Evolutionary conservation across 176 grass and related monocot genomes (phyloP).

Genomic region (Stipa capillata): DNA sequence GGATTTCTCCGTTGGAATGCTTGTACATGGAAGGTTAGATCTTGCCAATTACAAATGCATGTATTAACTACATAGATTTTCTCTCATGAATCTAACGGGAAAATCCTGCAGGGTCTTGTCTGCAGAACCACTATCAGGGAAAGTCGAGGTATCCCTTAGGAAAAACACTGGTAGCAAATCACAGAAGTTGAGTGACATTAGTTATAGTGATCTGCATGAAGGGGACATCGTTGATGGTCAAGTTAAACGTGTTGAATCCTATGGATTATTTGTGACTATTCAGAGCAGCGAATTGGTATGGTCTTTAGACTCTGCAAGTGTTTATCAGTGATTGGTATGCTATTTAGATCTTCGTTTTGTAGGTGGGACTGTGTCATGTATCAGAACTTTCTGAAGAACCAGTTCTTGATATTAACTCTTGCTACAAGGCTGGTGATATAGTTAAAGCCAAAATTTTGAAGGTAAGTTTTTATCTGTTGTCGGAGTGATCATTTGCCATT

Average conservation of each 20-base stretch:
- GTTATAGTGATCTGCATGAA: slow-evolving; percentile 53
- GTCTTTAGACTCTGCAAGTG: neutral
- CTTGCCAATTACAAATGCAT: neutral
- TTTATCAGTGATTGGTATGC: slow-evolving; percentile 5
- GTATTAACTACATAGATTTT: neutral
- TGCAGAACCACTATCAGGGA: slow-evolving; percentile 50
- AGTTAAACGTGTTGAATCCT: slow-evolving; percentile 74
- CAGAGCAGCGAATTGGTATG: slow-evolving; percentile 56
- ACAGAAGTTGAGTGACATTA: slow-evolving; percentile 30
- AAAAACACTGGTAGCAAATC: slow-evolving; percentile 31
- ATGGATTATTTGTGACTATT: slow-evolving; percentile 79
- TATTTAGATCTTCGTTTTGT: slow-evolving; percentile 24
- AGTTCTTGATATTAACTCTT: slow-evolving; percentile 55
- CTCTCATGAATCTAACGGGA: neutral
- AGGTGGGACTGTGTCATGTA: slow-evolving; percentile 95
- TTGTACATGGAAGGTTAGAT: slow-evolving; percentile 79
- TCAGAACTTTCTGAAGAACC: slow-evolving; percentile 89
- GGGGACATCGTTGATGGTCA: slow-evolving; percentile 69
- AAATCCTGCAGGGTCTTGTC: slow-evolving; percentile 59
- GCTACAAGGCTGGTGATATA: slow-evolving; percentile 65
- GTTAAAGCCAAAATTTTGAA: slow-evolving; percentile 85
- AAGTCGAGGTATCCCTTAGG: slow-evolving; percentile 79
- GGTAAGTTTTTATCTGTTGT: slow-evolving; percentile 27
- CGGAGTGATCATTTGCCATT: neutral
- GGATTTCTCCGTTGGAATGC: slow-evolving; percentile 74